These are phyloP conservation scores for Aspergillus amoenus DNA, from an alignment of 2,329 filamentous ascomycete species.

Conservation along the genomic window DNA sequence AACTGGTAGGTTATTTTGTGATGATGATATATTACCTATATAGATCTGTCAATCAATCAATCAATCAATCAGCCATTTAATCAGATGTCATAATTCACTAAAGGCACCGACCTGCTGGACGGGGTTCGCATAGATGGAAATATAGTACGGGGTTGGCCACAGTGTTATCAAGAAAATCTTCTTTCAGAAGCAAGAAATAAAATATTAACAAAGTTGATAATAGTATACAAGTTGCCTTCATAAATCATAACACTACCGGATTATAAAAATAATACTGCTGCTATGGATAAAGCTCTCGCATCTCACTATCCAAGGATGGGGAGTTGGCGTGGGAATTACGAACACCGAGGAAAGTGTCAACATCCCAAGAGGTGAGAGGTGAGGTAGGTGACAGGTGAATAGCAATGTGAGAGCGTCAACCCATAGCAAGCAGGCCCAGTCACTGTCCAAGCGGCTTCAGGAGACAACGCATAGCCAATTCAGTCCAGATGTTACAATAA, in stretches of 20 bases:
- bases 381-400: background rate
- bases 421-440: conserved; percentile 9
- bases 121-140: no score
- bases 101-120: no score
- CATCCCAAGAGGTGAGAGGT: background rate
- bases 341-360: background rate
- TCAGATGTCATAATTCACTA: no score
- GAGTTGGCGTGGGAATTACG: background rate
- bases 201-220: conserved; percentile 5
- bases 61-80: no score
- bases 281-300: conserved; percentile 12
- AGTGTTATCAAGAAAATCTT: background rate
- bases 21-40: no score
- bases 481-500: background rate
- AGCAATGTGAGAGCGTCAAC: conserved; percentile 1
- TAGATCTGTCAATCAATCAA: no score
- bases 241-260: conserved; percentile 23
- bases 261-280: conserved; percentile 22
- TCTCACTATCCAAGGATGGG: conserved; percentile 5
- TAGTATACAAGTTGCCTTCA: conserved; percentile 20
- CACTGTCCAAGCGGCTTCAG: background rate
- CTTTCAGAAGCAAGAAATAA: background rate
- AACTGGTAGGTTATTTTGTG: no score
- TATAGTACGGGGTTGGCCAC: no score
- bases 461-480: background rate